Evolutionary conservation across 208 protist species (phyloP).

Genomic region (Trypanosoma scelopori): DNA sequence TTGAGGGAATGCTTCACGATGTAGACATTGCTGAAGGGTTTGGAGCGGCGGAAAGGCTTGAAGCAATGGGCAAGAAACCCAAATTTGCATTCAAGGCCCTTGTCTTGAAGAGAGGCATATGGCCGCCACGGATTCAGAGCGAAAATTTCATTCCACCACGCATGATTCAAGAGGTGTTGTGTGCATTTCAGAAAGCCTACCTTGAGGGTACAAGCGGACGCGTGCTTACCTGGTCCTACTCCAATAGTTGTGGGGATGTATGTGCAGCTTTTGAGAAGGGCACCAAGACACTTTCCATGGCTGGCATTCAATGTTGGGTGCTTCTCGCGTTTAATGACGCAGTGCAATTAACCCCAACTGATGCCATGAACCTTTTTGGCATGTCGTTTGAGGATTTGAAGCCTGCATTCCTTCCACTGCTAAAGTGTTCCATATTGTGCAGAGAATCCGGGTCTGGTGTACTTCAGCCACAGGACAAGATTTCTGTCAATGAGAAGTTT

Average conservation of each 20-base stretch:
- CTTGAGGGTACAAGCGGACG: slow-evolving; percentile 58
- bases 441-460: slow-evolving; percentile 10
- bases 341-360: slow-evolving; percentile 32
- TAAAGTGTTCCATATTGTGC: slow-evolving; percentile 43
- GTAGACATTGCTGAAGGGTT: slow-evolving; percentile 51
- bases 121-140: slow-evolving; percentile 58
- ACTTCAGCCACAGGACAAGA: slow-evolving; percentile 38
- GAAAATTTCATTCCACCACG: slow-evolving; percentile 29
- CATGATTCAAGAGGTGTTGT: slow-evolving; percentile 29
- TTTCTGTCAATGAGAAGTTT: slow-evolving; percentile 70
- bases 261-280: slow-evolving; percentile 49
- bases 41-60: slow-evolving; percentile 46
- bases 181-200: slow-evolving; percentile 56
- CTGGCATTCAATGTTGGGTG: slow-evolving; percentile 66
- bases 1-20: slow-evolving; percentile 90
- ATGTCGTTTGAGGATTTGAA: slow-evolving; percentile 46
- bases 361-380: slow-evolving; percentile 26
- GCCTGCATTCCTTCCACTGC: slow-evolving; percentile 41
- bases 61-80: slow-evolving; percentile 22
- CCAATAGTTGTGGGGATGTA: slow-evolving; percentile 71
- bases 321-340: slow-evolving; percentile 75
- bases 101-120: slow-evolving; percentile 83
- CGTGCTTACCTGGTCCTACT: slow-evolving; percentile 81
- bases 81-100: slow-evolving; percentile 56
- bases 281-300: slow-evolving; percentile 50